These are phyloP conservation scores for Cyberlindnera bimundalis DNA, from an alignment of 805 yeast species.

Conservation along the genomic window DNA sequence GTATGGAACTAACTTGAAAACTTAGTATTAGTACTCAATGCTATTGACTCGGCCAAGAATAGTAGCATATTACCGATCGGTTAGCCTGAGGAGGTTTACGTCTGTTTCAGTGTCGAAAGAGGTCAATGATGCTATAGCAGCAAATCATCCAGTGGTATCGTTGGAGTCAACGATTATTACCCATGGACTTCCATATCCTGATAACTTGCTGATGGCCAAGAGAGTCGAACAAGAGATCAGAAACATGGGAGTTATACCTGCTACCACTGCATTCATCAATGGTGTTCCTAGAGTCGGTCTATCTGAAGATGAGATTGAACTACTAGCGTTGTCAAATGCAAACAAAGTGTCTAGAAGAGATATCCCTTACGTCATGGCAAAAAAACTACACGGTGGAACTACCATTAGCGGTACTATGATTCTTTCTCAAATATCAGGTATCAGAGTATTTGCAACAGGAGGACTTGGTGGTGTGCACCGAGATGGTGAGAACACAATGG, in stretches of 20 bases:
- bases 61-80: not conserved
- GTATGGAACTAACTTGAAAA: no score
- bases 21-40: no score
- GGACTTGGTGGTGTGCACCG: slow-evolving; percentile 92
- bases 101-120: slow-evolving; percentile 37
- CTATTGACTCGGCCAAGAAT: not conserved
- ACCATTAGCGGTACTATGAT: slow-evolving; percentile 90
- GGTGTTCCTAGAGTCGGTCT: slow-evolving; percentile 77
- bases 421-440: slow-evolving; percentile 68
- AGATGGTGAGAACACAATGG: slow-evolving; percentile 72
- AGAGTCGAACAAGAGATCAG: slow-evolving; percentile 63
- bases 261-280: slow-evolving; percentile 73
- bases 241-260: slow-evolving; percentile 68
- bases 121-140: slow-evolving; percentile 56
- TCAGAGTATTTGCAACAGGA: slow-evolving; percentile 86
- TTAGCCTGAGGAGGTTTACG: not conserved
- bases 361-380: slow-evolving; percentile 66
- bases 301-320: slow-evolving; percentile 41
- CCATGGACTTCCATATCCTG: slow-evolving; percentile 85
- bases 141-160: slow-evolving; percentile 68
- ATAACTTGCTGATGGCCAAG: slow-evolving; percentile 68
- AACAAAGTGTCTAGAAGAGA: slow-evolving; percentile 79
- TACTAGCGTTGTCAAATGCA: slow-evolving; percentile 38
- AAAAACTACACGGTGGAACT: slow-evolving; percentile 73
- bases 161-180: slow-evolving; percentile 85